A percentile compares a stretch with the other conserved stretches of the same genome.
These are phyloP conservation scores for Pleurotus platypus DNA, from an alignment of 768 basidiomycete species.

Conservation along the genomic window DNA sequence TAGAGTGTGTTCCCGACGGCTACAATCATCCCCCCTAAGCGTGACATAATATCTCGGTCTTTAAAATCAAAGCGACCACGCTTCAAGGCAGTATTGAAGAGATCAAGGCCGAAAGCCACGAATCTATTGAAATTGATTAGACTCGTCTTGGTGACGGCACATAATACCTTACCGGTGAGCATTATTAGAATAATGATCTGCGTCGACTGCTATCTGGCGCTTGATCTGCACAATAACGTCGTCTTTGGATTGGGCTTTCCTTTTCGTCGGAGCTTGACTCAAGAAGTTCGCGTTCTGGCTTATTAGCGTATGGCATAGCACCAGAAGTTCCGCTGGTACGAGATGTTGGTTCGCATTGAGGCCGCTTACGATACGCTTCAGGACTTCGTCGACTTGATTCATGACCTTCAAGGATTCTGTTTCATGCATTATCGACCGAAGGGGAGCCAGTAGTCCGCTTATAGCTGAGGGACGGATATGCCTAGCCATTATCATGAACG, in stretches of 20 bases:
- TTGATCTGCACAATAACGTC: slow-evolving; percentile 78
- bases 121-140: slow-evolving; percentile 48
- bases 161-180: slow-evolving; percentile 66
- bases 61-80: slow-evolving; percentile 84
- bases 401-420: slow-evolving; percentile 79
- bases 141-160: neutral
- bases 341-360: slow-evolving; percentile 81
- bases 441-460: slow-evolving; percentile 69
- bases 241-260: slow-evolving; percentile 36
- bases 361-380: slow-evolving; percentile 79
- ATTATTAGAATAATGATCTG: slow-evolving; percentile 78
- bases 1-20: slow-evolving; percentile 92
- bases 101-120: slow-evolving; percentile 86
- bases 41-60: slow-evolving; percentile 67
- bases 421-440: slow-evolving; percentile 82
- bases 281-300: slow-evolving; percentile 89
- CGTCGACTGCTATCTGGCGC: slow-evolving; percentile 49
- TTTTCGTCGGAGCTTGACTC: slow-evolving; percentile 46
- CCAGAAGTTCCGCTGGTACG: slow-evolving; percentile 64
- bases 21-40: slow-evolving; percentile 82
- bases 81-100: slow-evolving; percentile 84
- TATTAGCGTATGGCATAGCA: slow-evolving; percentile 85
- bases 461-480: slow-evolving; percentile 75
- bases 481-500: slow-evolving; percentile 78
- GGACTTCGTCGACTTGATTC: slow-evolving; percentile 83